These are phyloP conservation scores for Neofusicoccum parvum DNA, from an alignment of 2,329 filamentous ascomycete species.

Conservation along the genomic window DNA sequence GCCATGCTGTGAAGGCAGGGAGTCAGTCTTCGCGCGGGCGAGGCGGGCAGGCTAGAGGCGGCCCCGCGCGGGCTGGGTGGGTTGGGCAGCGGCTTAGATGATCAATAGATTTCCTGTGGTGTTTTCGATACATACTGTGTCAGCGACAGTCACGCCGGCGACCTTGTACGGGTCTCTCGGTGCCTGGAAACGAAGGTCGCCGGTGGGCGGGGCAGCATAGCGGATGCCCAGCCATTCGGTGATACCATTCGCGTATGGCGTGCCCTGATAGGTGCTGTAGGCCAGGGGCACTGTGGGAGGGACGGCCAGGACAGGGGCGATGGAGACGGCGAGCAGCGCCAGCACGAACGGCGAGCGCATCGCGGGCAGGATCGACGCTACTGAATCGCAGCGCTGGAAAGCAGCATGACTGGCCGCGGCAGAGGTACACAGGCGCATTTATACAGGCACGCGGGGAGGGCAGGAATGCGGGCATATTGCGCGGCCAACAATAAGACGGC, in stretches of 20 bases:
- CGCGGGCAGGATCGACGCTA: not conserved
- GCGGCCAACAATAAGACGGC: not conserved
- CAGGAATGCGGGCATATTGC: conserved; percentile 2
- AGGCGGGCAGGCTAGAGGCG: no score
- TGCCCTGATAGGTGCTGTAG: conserved; percentile 68
- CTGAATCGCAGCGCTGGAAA: not conserved
- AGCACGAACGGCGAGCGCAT: not conserved
- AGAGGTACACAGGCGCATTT: conserved; percentile 5
- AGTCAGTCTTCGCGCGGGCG: no score
- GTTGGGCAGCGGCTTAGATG: not conserved
- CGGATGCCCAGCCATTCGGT: conserved; percentile 74
- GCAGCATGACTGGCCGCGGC: not conserved
- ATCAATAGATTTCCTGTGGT: not conserved
- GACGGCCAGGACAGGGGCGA: conserved; percentile 31
- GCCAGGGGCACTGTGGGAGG: conserved; percentile 58
- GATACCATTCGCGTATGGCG: conserved; percentile 56
- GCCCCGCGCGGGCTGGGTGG: no score
- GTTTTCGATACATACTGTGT: conserved; percentile 47
- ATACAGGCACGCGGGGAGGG: conserved; percentile 1
- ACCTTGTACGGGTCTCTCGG: conserved; percentile 62
- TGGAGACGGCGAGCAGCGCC: not conserved
- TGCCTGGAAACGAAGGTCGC: conserved; percentile 65
- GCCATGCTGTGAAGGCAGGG: conserved; percentile 2
- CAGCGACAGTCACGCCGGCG: conserved; percentile 54
- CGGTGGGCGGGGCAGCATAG: conserved; percentile 70